Percentiles rank a stretch among this genome's conserved stretches.
phyloP scores from a whole-genome alignment of 768 basidiomycete genomes.

The Leccinum boreale region DNA sequence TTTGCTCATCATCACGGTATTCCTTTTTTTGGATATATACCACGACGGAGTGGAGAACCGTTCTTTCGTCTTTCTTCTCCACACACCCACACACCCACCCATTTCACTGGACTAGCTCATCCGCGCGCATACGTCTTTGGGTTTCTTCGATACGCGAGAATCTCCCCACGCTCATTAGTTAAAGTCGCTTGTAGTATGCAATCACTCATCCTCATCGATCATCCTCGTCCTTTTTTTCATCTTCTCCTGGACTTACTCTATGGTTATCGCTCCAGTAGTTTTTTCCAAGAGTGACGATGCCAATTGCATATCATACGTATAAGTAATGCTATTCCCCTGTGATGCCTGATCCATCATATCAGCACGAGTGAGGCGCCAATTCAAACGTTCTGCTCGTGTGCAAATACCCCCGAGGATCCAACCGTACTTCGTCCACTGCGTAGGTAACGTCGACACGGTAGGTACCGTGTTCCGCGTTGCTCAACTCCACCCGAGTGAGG shows the following conservation, averaged over 20 bases:
- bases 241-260: slow-evolving; percentile 21
- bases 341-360: background rate
- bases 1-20: slow-evolving; percentile 19
- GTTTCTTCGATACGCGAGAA: slow-evolving; percentile 6
- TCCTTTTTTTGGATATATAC: slow-evolving; percentile 18
- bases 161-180: slow-evolving; percentile 22
- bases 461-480: slow-evolving; percentile 33
- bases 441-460: slow-evolving; percentile 51
- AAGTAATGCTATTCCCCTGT: slow-evolving; percentile 8
- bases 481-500: slow-evolving; percentile 44
- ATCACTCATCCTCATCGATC: slow-evolving; percentile 8
- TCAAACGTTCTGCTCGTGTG: slow-evolving; percentile 19
- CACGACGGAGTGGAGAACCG: slow-evolving; percentile 21
- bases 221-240: background rate
- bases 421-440: slow-evolving; percentile 53
- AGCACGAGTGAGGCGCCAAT: slow-evolving; percentile 1
- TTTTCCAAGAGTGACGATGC: slow-evolving; percentile 7
- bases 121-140: slow-evolving; percentile 3
- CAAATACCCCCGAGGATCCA: slow-evolving; percentile 39
- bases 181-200: slow-evolving; percentile 25
- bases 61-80: slow-evolving; percentile 13
- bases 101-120: slow-evolving; percentile 18
- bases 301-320: slow-evolving; percentile 14
- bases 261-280: slow-evolving; percentile 15
- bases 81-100: slow-evolving; percentile 6